Percentiles rank a stretch among this genome's conserved stretches.
Evolutionary conservation across 345 rosid species (phyloP).

Genomic region (Eutrema yunnanense): DNA sequence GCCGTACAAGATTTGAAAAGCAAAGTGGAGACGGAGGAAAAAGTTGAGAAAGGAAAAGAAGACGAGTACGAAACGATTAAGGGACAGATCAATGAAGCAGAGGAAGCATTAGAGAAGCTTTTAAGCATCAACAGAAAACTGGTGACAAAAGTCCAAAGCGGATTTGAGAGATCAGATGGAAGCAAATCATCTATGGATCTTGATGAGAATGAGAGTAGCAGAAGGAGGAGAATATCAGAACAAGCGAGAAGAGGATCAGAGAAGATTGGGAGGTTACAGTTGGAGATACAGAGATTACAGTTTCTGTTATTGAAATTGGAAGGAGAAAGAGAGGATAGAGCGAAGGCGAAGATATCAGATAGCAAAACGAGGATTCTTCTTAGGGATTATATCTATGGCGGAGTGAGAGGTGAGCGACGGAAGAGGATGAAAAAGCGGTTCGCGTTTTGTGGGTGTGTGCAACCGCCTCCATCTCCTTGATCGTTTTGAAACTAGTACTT

Average conservation of each 20-base stretch:
- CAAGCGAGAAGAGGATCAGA: constrained; percentile 84
- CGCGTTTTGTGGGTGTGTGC: constrained; percentile 72
- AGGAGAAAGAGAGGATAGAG: constrained; percentile 53
- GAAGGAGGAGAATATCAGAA: constrained; percentile 51
- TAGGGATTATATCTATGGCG: constrained; percentile 75
- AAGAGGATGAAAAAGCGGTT: constrained; percentile 47
- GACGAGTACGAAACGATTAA: constrained; percentile 57
- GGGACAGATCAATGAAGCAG: constrained; percentile 78
- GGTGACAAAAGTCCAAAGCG: constrained; percentile 45
- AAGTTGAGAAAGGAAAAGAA: constrained; percentile 53
- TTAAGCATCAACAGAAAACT: constrained; percentile 55
- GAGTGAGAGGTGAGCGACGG: constrained; percentile 41
- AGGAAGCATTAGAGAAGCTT: constrained; percentile 57
- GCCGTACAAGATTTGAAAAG: constrained; percentile 72
- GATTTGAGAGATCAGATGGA: constrained; percentile 36
- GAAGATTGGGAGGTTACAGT: constrained; percentile 76
- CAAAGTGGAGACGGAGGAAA: constrained; percentile 65
- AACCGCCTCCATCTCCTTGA: constrained; percentile 45
- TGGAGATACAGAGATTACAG: constrained; percentile 91
- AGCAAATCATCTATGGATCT: constrained; percentile 42
- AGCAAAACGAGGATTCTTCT: constrained; percentile 61
- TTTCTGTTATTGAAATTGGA: constrained; percentile 64
- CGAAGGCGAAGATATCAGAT: constrained; percentile 38
- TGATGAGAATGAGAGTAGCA: constrained; percentile 42
- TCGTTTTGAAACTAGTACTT: background rate